Percentiles rank a stretch among this genome's conserved stretches.
phyloP scores from a whole-genome alignment of 2,329 filamentous ascomycete genomes.

The Helotiales sp. region DNA sequence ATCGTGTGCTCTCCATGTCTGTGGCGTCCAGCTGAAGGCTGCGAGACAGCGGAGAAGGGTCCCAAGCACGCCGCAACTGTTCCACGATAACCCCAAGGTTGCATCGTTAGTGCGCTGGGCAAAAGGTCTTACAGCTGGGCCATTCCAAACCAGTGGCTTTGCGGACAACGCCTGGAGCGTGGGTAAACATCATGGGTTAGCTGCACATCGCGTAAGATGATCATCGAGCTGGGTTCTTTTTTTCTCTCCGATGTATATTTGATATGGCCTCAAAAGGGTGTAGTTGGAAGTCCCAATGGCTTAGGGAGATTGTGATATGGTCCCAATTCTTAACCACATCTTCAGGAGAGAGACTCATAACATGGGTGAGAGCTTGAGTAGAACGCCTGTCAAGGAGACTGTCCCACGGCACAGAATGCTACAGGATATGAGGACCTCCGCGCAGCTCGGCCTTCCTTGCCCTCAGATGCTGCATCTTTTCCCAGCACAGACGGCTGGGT shows the following conservation, averaged over 20 bases:
- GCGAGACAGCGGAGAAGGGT: background rate
- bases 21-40: constrained; percentile 12
- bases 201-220: background rate
- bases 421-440: background rate
- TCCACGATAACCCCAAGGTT: background rate
- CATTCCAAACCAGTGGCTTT: background rate
- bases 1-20: no score
- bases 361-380: background rate
- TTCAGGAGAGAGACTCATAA: background rate
- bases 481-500: background rate
- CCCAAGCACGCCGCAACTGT: constrained; percentile 3
- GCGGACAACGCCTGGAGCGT: background rate
- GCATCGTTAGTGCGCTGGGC: background rate
- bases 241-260: no score
- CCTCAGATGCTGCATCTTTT: background rate
- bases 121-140: background rate
- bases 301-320: no score
- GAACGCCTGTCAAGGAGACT: background rate
- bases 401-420: background rate
- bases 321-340: no score
- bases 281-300: background rate
- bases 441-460: background rate
- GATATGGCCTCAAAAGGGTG: background rate
- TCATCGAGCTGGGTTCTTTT: background rate
- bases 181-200: background rate